Evolutionary conservation across 495 filamentous ascomycete genomes (phyloP).

Genomic region (Jackrogersella minutella): DNA sequence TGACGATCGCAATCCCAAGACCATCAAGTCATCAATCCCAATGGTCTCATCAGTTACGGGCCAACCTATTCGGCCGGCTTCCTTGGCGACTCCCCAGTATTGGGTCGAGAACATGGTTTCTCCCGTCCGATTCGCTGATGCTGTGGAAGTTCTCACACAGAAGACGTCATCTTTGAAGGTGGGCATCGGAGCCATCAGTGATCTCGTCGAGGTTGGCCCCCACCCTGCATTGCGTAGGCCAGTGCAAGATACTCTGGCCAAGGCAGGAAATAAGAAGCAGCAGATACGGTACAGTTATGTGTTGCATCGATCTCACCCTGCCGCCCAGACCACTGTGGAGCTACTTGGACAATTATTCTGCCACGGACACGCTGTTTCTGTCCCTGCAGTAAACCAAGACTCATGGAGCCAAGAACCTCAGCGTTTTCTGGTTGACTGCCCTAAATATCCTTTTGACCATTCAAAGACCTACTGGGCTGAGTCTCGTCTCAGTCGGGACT

Average conservation of each 20-base stretch:
- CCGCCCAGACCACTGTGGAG: conserved; percentile 25
- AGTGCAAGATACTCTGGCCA: conserved; percentile 48
- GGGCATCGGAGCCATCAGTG: conserved; percentile 21
- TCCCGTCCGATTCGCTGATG: conserved; percentile 55
- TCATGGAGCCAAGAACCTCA: conserved; percentile 11
- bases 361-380: conserved; percentile 30
- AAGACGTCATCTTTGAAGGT: conserved; percentile 31
- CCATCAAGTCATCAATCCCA: conserved; percentile 27
- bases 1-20: conserved; percentile 13
- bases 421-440: conserved; percentile 33
- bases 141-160: conserved; percentile 41
- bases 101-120: conserved; percentile 58
- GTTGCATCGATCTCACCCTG: conserved; percentile 24
- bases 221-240: conserved; percentile 63
- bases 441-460: conserved; percentile 43
- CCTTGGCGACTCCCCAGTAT: conserved; percentile 40
- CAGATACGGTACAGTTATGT: conserved; percentile 34
- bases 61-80: conserved; percentile 26
- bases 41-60: conserved; percentile 42
- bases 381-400: conserved; percentile 36
- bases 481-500: conserved; percentile 42
- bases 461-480: conserved; percentile 46
- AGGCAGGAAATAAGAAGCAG: conserved; percentile 26
- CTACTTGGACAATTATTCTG: conserved; percentile 21
- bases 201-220: conserved; percentile 64